Evolutionary conservation across 352 stramenopile species (phyloP).

Genomic region (Globisporangium echinulatum): DNA sequence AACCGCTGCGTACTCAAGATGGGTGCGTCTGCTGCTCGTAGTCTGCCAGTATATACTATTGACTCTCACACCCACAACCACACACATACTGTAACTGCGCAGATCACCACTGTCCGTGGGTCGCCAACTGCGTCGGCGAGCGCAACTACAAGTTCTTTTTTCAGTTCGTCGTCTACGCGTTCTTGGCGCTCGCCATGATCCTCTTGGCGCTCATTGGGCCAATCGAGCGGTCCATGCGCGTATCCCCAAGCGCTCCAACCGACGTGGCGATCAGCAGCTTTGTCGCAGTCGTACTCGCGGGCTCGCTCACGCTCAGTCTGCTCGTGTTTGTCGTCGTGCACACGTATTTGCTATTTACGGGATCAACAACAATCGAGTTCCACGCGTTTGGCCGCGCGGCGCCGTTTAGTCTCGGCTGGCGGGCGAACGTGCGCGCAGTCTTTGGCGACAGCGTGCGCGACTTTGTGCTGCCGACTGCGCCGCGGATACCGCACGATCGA

Average conservation of each 20-base stretch:
- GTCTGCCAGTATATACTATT: neutral
- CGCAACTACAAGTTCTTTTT: slow-evolving; percentile 88
- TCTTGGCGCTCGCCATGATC: slow-evolving; percentile 56
- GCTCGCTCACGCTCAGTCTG: slow-evolving; percentile 61
- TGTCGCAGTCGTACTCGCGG: slow-evolving; percentile 67
- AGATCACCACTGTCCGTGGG: slow-evolving; percentile 99
- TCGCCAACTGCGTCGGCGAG: slow-evolving; percentile 79
- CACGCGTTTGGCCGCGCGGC: slow-evolving; percentile 59
- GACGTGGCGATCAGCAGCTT: slow-evolving; percentile 41
- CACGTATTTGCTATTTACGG: slow-evolving; percentile 54
- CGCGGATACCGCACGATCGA: slow-evolving; percentile 7
- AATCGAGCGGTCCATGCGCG: slow-evolving; percentile 29
- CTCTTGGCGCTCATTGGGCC: slow-evolving; percentile 43
- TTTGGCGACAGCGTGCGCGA: slow-evolving; percentile 52
- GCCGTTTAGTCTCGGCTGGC: slow-evolving; percentile 67
- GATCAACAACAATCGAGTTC: slow-evolving; percentile 76
- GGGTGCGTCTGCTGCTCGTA: slow-evolving; percentile 27
- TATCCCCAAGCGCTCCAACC: slow-evolving; percentile 16
- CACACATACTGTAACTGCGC: neutral
- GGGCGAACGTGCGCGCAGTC: slow-evolving; percentile 37
- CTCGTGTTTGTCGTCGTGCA: slow-evolving; percentile 70
- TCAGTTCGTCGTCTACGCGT: slow-evolving; percentile 77
- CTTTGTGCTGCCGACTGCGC: slow-evolving; percentile 43
- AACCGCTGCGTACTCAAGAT: slow-evolving; percentile 83
- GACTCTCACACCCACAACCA: too few species aligned